These are phyloP conservation scores for Psidium guajava DNA, from an alignment of 345 rosid species.

Conservation along the genomic window DNA sequence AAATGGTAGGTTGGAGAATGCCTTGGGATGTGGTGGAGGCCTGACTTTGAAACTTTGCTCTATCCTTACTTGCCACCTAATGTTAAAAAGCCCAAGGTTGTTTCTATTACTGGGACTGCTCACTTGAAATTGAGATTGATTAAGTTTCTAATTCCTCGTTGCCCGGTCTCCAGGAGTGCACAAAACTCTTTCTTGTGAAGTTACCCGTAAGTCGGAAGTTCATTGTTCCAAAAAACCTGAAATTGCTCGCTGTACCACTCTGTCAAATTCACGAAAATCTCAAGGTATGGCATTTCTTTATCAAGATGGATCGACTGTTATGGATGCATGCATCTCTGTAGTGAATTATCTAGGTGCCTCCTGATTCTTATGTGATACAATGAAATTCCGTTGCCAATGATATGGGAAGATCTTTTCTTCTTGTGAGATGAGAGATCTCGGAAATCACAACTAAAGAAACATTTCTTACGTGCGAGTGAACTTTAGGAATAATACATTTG, in stretches of 20 bases:
- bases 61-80: slow-evolving; percentile 62
- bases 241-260: slow-evolving; percentile 77
- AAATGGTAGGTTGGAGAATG: slow-evolving; percentile 55
- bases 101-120: neutral
- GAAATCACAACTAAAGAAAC: neutral
- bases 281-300: slow-evolving; percentile 27
- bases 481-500: neutral
- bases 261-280: slow-evolving; percentile 64
- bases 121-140: neutral
- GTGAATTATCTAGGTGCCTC: neutral
- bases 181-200: slow-evolving; percentile 64
- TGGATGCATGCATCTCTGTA: neutral
- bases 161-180: slow-evolving; percentile 48
- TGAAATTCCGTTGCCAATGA: neutral
- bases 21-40: slow-evolving; percentile 88
- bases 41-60: slow-evolving; percentile 55
- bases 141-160: neutral
- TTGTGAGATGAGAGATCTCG: neutral
- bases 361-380: neutral
- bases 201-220: slow-evolving; percentile 49
- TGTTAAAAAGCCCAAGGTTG: slow-evolving; percentile 60
- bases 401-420: neutral
- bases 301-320: neutral
- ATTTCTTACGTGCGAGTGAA: neutral
- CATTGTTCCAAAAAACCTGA: slow-evolving; percentile 64